Evolutionary conservation across 306 rosid species (phyloP), one percentile per base, ranked within the genome.

Genomic region (Morella rubra): DNA sequence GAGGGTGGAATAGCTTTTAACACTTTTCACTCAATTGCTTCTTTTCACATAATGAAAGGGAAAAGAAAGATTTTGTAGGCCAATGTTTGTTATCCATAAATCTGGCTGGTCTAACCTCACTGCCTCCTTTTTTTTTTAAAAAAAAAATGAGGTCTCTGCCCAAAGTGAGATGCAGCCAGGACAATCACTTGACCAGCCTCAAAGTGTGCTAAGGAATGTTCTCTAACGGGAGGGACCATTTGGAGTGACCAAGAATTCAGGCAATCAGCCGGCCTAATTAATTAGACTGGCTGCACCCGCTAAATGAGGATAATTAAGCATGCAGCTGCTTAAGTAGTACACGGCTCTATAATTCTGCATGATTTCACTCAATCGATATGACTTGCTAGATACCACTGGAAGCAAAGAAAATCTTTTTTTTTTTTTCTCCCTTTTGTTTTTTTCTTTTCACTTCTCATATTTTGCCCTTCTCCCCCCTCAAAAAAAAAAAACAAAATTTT

Each of bases 1-100:
- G 20, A 1, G 64, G 51, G 41, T 52, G 61, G 53, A n/a, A 22
- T 59, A 24, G 64, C 49, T 59, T 27, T 73, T 41, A 24, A 32
- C 69, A 42, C 73, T 49, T 72, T 80, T 80, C 61, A 80, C 82
- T 64, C 69, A 60, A 51, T 69, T 74, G 71, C 68, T 73, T 69
- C 82, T 68, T 73, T 72, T 61, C 47, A 59, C 86, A 80, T 73
- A 44, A 82, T 80, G 76, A 20, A 74, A 58, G 66, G 79, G 6
- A 58, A 77, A 80, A 83, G 79, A 65, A 22, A 78, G 79, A 83
- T 83, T 75, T 71, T 70, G 89, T 74, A 71, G 89, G 89, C 52
- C 77, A 71, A 73, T 13, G 77, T 62, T 74, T 62, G 77, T 20
- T 44, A 56, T 3, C 77, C 87, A 76, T 64, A 71, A 69, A 41